A percentile compares a stretch with the other conserved stretches of the same genome.
Conservation (phyloP, 352 stramenopile genomes). For the Globisporangium paroecandrum region DNA sequence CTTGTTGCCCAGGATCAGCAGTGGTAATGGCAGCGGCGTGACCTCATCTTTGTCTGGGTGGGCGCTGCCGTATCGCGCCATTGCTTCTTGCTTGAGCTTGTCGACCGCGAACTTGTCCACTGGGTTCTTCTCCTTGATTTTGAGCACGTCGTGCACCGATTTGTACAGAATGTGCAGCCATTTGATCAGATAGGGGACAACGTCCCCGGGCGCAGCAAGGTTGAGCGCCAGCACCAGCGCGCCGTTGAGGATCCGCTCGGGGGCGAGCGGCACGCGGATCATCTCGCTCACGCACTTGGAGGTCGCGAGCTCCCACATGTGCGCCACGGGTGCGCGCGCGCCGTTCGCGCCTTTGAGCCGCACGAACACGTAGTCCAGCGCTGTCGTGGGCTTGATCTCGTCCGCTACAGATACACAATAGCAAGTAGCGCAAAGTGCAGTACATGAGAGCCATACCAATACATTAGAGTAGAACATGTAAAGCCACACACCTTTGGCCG, state of each 20-base stretch:
- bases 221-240: constrained; percentile 83
- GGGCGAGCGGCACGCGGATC: constrained; percentile 76
- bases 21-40: constrained; percentile 60
- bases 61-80: constrained; percentile 43
- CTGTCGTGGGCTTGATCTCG: constrained; percentile 88
- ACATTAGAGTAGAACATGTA: not conserved
- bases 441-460: not conserved
- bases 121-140: constrained; percentile 62
- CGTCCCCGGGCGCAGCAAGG: constrained; percentile 73
- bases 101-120: constrained; percentile 61
- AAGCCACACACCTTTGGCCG: constrained; percentile 33
- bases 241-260: constrained; percentile 70
- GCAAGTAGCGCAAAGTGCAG: not conserved
- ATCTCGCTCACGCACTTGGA: constrained; percentile 80
- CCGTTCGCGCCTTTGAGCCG: constrained; percentile 50
- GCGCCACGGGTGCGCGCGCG: constrained; percentile 49
- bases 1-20: constrained; percentile 89
- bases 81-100: constrained; percentile 42
- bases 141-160: constrained; percentile 53
- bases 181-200: constrained; percentile 73
- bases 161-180: constrained; percentile 66
- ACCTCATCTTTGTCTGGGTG: constrained; percentile 81
- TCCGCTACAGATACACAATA: constrained; percentile 27
- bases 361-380: constrained; percentile 90
- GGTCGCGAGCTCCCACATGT: constrained; percentile 91